Percentiles rank a stretch among this genome's conserved stretches.
Evolutionary conservation across 768 basidiomycete species (phyloP).

Genomic region (Suillus americanus): DNA sequence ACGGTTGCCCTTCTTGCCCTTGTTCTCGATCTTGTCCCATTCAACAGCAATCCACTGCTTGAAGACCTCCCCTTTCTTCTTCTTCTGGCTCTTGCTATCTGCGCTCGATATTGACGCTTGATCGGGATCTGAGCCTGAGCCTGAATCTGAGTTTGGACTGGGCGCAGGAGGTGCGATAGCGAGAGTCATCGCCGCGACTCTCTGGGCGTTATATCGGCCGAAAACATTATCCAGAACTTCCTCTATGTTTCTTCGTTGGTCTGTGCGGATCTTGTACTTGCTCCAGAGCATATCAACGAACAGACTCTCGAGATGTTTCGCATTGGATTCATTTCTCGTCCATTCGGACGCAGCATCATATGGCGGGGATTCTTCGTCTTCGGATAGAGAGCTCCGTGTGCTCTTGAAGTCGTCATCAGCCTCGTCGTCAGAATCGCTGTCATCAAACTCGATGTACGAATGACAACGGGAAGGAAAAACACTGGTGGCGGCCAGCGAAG

Average conservation of each 20-base stretch:
- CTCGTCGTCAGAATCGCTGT: conserved; percentile 9
- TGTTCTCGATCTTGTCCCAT: conserved; percentile 32
- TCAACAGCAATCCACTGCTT: conserved; percentile 39
- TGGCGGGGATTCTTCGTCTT: conserved; percentile 17
- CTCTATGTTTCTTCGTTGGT: conserved; percentile 50
- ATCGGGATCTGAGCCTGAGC: conserved; percentile 14
- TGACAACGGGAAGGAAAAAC: neutral
- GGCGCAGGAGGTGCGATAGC: conserved; percentile 51
- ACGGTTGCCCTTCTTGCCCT: conserved; percentile 25
- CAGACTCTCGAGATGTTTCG: conserved; percentile 51
- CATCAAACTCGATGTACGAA: conserved; percentile 23
- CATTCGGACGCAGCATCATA: conserved; percentile 37
- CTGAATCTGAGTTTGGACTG: conserved; percentile 1
- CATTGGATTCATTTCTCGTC: conserved; percentile 38
- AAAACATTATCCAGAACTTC: conserved; percentile 49
- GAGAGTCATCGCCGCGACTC: conserved; percentile 50
- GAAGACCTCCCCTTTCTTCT: conserved; percentile 32
- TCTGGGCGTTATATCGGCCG: conserved; percentile 44
- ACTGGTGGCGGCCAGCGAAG: conserved; percentile 8
- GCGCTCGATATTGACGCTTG: conserved; percentile 23
- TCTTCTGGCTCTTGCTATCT: conserved; percentile 21
- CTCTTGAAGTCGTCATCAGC: conserved; percentile 33
- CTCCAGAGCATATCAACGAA: conserved; percentile 59
- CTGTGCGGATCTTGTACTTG: conserved; percentile 52
- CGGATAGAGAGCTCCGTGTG: conserved; percentile 29